phyloP scores from a whole-genome alignment of 495 filamentous ascomycete genomes.

The Evernia prunastri region DNA sequence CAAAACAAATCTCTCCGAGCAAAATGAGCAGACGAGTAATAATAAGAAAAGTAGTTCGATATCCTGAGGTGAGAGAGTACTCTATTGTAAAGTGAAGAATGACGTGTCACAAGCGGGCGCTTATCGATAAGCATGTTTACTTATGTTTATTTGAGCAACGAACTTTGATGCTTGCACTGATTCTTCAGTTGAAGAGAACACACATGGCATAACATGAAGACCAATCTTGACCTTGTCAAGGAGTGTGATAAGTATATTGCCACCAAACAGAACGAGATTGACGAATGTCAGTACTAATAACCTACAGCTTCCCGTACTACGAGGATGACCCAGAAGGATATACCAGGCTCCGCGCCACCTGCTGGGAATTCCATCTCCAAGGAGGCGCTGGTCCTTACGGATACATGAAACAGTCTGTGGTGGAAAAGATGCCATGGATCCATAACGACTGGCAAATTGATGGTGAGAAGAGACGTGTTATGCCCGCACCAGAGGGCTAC shows the following conservation, averaged over 20 bases:
- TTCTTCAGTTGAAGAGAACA: neutral
- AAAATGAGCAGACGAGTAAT: neutral
- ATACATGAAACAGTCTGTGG: slow-evolving; percentile 52
- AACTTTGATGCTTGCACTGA: neutral
- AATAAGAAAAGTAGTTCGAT: neutral
- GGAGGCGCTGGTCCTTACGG: slow-evolving; percentile 51
- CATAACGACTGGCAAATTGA: slow-evolving; percentile 47
- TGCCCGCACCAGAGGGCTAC: slow-evolving; percentile 39
- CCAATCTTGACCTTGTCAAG: slow-evolving; percentile 48
- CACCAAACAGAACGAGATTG: neutral
- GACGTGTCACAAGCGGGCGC: neutral
- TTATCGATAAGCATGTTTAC: slow-evolving; percentile 14
- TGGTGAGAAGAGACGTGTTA: slow-evolving; percentile 18
- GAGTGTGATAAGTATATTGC: slow-evolving; percentile 57
- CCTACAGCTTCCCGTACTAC: slow-evolving; percentile 60
- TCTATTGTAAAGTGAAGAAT: neutral
- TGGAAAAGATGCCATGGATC: slow-evolving; percentile 51
- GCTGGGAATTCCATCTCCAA: slow-evolving; percentile 50
- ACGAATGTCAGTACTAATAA: slow-evolving; percentile 8
- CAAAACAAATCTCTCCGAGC: neutral
- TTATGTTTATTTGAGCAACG: neutral
- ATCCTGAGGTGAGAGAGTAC: too few relatives aligned
- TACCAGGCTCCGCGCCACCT: slow-evolving; percentile 39
- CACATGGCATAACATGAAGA: slow-evolving; percentile 35
- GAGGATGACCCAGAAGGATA: slow-evolving; percentile 49